Evolutionary conservation across 2,329 filamentous ascomycete genomes (phyloP).

Genomic region (Sporothrix globosa): DNA sequence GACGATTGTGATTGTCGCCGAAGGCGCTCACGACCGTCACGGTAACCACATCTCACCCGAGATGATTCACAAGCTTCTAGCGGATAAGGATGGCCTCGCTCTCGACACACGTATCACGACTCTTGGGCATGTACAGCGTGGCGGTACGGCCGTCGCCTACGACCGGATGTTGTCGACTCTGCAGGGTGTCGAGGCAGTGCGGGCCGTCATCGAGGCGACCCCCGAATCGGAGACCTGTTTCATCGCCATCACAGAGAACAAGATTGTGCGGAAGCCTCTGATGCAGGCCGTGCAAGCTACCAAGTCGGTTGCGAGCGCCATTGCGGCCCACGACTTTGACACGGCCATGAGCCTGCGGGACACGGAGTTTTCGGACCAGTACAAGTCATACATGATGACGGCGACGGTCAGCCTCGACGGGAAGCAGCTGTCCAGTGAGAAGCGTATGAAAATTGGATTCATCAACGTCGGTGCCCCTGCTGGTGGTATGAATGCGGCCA

Average conservation of each 20-base stretch:
- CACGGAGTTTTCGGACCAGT: slow-evolving; percentile 91
- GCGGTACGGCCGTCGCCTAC: slow-evolving; percentile 88
- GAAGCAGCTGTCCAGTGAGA: slow-evolving; percentile 66
- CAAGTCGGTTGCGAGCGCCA: slow-evolving; percentile 79
- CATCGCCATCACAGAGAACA: slow-evolving; percentile 96
- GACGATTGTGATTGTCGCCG: slow-evolving; percentile 96
- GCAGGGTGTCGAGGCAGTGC: slow-evolving; percentile 92
- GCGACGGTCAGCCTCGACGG: slow-evolving; percentile 76
- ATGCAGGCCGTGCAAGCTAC: slow-evolving; percentile 88
- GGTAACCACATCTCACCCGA: slow-evolving; percentile 80
- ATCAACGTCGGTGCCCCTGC: slow-evolving; percentile 96
- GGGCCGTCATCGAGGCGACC: slow-evolving; percentile 84
- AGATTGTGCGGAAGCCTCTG: slow-evolving; percentile 87
- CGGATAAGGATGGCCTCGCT: slow-evolving; percentile 69
- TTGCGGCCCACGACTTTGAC: slow-evolving; percentile 82
- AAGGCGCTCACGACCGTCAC: slow-evolving; percentile 84
- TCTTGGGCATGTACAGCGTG: slow-evolving; percentile 94
- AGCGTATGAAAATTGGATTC: slow-evolving; percentile 92
- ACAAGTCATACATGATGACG: slow-evolving; percentile 86
- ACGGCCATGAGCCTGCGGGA: slow-evolving; percentile 86
- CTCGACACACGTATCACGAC: slow-evolving; percentile 95
- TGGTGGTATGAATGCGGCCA: slow-evolving; percentile 97
- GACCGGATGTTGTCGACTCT: slow-evolving; percentile 91
- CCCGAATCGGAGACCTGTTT: slow-evolving; percentile 90
- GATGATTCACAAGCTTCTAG: slow-evolving; percentile 87